A percentile compares a stretch with the other conserved stretches of the same genome.
Conservation (phyloP, 176 grass and related monocot genomes). For the Bonia amplexicaulis region DNA sequence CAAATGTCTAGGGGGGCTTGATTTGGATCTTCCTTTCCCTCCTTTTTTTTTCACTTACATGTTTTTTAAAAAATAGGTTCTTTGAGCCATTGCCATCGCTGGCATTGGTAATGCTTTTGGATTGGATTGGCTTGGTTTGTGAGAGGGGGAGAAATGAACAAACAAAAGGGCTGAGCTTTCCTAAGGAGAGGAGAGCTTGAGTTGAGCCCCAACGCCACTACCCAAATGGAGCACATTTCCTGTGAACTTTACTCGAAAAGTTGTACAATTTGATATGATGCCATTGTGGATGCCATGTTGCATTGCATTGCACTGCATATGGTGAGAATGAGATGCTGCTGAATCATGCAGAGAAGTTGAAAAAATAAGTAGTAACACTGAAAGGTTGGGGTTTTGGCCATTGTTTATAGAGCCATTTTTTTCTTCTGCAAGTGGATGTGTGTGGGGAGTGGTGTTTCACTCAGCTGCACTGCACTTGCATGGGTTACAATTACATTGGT, state of each 20-base stretch:
- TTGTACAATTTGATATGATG: slow-evolving; percentile 17
- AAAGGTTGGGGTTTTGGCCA: slow-evolving; percentile 45
- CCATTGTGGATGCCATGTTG: slow-evolving; percentile 34
- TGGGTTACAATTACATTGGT: slow-evolving; percentile 34
- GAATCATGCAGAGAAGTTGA: slow-evolving; percentile 13
- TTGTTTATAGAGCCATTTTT: slow-evolving; percentile 39
- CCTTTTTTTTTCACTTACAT: slow-evolving; percentile 8
- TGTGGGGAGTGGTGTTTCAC: slow-evolving; percentile 49
- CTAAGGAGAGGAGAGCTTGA: slow-evolving; percentile 54
- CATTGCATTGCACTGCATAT: slow-evolving; percentile 26
- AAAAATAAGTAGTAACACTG: slow-evolving; percentile 26
- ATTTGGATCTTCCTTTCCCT: slow-evolving; percentile 36
- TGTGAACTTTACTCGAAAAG: slow-evolving; percentile 38
- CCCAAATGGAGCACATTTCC: slow-evolving; percentile 33
- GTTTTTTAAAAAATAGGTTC: slow-evolving; percentile 38
- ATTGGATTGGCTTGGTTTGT: slow-evolving; percentile 61
- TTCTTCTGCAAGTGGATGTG: slow-evolving; percentile 44
- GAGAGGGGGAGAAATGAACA: slow-evolving; percentile 35
- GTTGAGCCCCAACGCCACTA: slow-evolving; percentile 32
- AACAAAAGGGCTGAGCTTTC: slow-evolving; percentile 41
- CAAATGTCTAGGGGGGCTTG: slow-evolving; percentile 64
- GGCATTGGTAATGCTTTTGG: slow-evolving; percentile 40
- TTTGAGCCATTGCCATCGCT: slow-evolving; percentile 44
- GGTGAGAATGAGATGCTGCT: slow-evolving; percentile 39
- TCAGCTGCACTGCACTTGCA: slow-evolving; percentile 37